These are phyloP conservation scores for Hypomontagnella submonticulosa DNA, from an alignment of 495 filamentous ascomycete species.

Conservation along the genomic window DNA sequence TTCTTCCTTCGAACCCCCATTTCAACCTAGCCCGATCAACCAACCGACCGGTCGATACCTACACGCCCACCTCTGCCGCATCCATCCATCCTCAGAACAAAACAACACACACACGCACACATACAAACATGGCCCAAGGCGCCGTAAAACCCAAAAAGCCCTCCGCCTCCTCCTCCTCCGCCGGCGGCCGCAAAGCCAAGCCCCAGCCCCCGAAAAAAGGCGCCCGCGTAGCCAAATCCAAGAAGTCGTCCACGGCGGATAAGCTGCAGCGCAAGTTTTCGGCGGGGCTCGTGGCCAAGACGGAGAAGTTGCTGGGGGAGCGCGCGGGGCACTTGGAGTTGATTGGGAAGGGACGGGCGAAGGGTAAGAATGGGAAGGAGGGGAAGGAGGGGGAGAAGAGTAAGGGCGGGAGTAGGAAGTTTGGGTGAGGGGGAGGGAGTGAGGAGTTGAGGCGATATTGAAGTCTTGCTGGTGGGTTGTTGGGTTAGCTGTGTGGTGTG, in stretches of 20 bases:
- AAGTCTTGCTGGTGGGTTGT: neutral
- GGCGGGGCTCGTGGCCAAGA: conserved; percentile 55
- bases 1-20: too few species aligned
- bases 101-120: too few species aligned
- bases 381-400: conserved; percentile 32
- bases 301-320: conserved; percentile 60
- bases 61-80: conserved; percentile 3
- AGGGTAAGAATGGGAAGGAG: conserved; percentile 46
- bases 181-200: conserved; percentile 47
- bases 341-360: conserved; percentile 57
- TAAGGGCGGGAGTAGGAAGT: conserved; percentile 61
- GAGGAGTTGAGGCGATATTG: neutral
- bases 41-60: conserved; percentile 6
- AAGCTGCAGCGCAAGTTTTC: conserved; percentile 56
- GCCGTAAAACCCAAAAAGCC: conserved; percentile 51
- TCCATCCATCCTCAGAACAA: too few species aligned
- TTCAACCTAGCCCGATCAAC: neutral
- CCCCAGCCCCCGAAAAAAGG: conserved; percentile 49
- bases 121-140: conserved; percentile 59
- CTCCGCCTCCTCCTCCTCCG: conserved; percentile 33
- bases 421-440: conserved; percentile 50
- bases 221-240: conserved; percentile 50
- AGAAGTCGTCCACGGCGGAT: conserved; percentile 52
- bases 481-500: too few species aligned
- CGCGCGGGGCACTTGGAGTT: conserved; percentile 61